A percentile compares a stretch with the other conserved stretches of the same genome.
These are phyloP conservation scores for Phialophora chinensis DNA, from an alignment of 2,329 filamentous ascomycete genomes.

Conservation along the genomic window DNA sequence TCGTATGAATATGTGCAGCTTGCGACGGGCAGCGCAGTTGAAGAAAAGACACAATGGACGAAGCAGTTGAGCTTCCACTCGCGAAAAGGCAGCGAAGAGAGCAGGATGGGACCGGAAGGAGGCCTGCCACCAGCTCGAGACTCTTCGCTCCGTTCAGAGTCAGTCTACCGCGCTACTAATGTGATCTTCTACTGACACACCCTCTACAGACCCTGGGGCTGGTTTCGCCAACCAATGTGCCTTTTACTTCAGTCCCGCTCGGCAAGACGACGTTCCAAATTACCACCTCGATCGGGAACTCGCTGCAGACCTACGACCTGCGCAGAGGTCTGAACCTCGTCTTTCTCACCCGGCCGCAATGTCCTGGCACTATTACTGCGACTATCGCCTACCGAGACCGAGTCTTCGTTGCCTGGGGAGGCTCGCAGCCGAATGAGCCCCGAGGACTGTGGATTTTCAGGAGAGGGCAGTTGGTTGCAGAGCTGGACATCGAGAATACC, in stretches of 20 bases:
- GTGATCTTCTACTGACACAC: background rate
- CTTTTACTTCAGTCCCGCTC: constrained; percentile 85
- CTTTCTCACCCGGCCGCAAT: constrained; percentile 91
- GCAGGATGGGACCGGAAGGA: constrained; percentile 46
- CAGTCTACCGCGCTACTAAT: background rate
- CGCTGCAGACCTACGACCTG: constrained; percentile 94
- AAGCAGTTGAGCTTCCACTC: constrained; percentile 59
- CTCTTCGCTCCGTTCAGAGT: constrained; percentile 95
- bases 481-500: constrained; percentile 71
- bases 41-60: constrained; percentile 25
- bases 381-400: constrained; percentile 86
- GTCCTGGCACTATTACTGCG: constrained; percentile 82
- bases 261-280: constrained; percentile 97
- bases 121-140: constrained; percentile 64
- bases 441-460: constrained; percentile 90
- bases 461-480: constrained; percentile 80
- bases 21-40: background rate
- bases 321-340: constrained; percentile 87
- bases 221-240: constrained; percentile 86
- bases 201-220: constrained; percentile 79
- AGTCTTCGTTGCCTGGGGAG: constrained; percentile 89
- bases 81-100: constrained; percentile 78
- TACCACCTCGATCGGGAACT: constrained; percentile 89
- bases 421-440: constrained; percentile 55
- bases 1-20: background rate